phyloP scores from a whole-genome alignment of 1,284 basidiomycete species.

The Gastroboletus turbinatus region DNA sequence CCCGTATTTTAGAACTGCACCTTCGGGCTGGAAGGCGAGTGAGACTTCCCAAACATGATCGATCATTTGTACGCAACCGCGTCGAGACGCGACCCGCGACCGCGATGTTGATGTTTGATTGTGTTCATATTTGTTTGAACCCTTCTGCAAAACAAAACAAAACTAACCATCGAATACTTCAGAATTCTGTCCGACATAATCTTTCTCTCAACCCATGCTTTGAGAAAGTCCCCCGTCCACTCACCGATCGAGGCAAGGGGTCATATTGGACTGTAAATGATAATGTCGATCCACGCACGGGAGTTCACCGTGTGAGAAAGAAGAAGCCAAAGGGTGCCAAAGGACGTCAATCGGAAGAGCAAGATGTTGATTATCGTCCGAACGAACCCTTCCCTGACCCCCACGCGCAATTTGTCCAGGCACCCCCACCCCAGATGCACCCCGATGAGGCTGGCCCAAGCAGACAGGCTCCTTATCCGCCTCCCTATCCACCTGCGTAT shows the following conservation, averaged over 20 bases:
- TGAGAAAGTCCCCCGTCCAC: conserved; percentile 85
- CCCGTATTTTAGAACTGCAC: conserved; percentile 79
- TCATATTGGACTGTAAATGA: conserved; percentile 89
- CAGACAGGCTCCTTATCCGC: conserved; percentile 54
- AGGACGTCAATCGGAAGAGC: conserved; percentile 48
- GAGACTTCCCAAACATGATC: background rate
- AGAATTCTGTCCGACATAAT: conserved; percentile 96
- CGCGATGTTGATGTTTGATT: conserved; percentile 59
- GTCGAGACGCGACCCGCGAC: conserved; percentile 39
- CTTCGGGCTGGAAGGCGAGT: conserved; percentile 82
- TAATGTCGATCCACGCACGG: conserved; percentile 81
- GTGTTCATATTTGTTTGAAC: conserved; percentile 49
- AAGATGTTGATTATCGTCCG: conserved; percentile 60
- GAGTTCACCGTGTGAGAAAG: conserved; percentile 80
- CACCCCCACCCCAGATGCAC: conserved; percentile 50
- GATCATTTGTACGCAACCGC: conserved; percentile 1
- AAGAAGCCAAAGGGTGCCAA: conserved; percentile 64
- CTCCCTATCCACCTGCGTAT: conserved; percentile 47
- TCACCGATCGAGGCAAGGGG: conserved; percentile 85
- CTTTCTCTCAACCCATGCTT: conserved; percentile 92
- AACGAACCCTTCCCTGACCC: conserved; percentile 54
- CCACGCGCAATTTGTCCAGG: conserved; percentile 50
- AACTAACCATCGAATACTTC: conserved; percentile 25
- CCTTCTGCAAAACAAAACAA: conserved; percentile 25
- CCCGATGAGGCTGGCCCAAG: conserved; percentile 58